Conservation (phyloP, 257 asterid genomes). For the Lycium barbarum region DNA sequence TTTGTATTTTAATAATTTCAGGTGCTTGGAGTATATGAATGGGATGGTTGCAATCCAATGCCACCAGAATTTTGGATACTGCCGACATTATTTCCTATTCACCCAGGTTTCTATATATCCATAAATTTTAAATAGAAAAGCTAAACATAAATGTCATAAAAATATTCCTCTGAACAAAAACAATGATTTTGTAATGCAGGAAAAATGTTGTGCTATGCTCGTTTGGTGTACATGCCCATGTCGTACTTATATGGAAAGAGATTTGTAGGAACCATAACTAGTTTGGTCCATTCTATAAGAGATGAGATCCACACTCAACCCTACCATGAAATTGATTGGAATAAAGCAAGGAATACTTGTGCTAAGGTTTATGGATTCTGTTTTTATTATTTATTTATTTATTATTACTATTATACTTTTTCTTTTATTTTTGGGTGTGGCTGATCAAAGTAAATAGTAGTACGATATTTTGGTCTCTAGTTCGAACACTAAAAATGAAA, state of each 20-base stretch:
- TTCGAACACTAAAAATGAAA: neutral
- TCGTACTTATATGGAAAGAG: slow-evolving; percentile 67
- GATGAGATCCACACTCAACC: slow-evolving; percentile 49
- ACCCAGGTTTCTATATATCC: slow-evolving; percentile 58
- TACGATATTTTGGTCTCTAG: neutral
- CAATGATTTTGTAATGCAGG: slow-evolving; percentile 37
- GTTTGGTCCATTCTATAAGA: slow-evolving; percentile 34
- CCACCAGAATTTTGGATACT: slow-evolving; percentile 90
- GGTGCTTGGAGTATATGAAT: slow-evolving; percentile 90
- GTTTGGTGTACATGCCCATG: slow-evolving; percentile 68
- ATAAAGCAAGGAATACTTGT: slow-evolving; percentile 51
- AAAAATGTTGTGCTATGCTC: slow-evolving; percentile 56
- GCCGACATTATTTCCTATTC: slow-evolving; percentile 76
- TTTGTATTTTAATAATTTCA: slow-evolving; percentile 26
- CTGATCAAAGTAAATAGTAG: neutral
- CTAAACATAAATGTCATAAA: no score
- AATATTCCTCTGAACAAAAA: neutral
- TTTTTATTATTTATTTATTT: neutral
- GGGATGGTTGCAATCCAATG: slow-evolving; percentile 96
- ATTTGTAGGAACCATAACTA: slow-evolving; percentile 53
- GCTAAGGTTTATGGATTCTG: slow-evolving; percentile 47
- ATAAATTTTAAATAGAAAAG: neutral
- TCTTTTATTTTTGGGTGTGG: neutral
- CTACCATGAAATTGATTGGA: slow-evolving; percentile 55
- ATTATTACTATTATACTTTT: neutral